Percentiles rank a stretch among this genome's conserved stretches.
Conservation (phyloP, 352 stramenopile genomes). For the Globisporangium abappressorium region DNA sequence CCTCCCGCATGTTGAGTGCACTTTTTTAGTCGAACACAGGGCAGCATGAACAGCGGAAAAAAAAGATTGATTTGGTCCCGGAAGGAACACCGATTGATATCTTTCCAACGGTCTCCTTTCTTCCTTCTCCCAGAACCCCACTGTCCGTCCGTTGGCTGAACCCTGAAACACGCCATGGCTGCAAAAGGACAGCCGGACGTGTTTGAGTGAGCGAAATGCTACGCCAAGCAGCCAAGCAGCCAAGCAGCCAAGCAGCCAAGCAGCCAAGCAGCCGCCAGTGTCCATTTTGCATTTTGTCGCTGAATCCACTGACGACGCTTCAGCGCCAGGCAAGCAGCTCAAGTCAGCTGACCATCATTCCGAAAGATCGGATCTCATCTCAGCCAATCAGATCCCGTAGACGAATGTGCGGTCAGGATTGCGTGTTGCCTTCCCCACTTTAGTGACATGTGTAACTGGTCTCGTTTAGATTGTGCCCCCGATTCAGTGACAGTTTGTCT, state of each 20-base stretch:
- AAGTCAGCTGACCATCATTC: constrained; percentile 1
- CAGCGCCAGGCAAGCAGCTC: neutral
- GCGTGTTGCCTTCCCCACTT: neutral
- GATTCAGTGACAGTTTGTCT: neutral
- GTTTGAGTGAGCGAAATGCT: too few species aligned
- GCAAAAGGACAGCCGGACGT: neutral
- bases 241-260: too few species aligned
- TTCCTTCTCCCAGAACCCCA: constrained; percentile 2
- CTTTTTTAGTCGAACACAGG: neutral
- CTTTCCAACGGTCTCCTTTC: neutral
- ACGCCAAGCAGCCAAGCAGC: too few species aligned
- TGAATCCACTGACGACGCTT: neutral
- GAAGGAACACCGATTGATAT: neutral
- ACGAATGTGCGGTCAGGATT: constrained; percentile 4
- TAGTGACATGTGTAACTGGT: neutral
- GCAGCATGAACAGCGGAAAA: neutral
- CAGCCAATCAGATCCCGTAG: neutral
- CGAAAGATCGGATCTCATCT: neutral
- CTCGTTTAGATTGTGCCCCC: too few species aligned
- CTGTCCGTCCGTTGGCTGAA: neutral
- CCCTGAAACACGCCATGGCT: neutral
- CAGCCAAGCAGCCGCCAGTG: too few species aligned
- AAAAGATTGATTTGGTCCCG: neutral
- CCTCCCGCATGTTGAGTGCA: neutral
- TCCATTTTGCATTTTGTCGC: too few species aligned